Percentiles rank a stretch among this genome's conserved stretches.
Evolutionary conservation across 495 filamentous ascomycete genomes (phyloP).

Genomic region (Neurospora discreta): DNA sequence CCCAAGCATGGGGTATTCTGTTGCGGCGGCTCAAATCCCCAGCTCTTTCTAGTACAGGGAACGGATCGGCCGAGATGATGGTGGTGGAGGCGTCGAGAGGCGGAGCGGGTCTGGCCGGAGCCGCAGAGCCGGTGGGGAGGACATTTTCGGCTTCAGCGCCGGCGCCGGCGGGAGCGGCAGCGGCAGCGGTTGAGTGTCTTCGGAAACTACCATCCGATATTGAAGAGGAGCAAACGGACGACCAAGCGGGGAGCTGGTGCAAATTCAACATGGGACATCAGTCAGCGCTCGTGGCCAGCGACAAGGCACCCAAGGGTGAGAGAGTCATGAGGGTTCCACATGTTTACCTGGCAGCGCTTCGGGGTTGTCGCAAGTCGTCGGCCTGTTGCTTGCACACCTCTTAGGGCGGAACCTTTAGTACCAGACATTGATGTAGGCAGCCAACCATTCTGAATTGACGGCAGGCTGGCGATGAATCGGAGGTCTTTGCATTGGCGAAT

Average conservation of each 20-base stretch:
- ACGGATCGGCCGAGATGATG: not conserved
- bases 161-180: not conserved
- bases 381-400: constrained; percentile 6
- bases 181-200: not conserved
- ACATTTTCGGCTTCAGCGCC: not conserved
- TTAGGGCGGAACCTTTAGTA: constrained; percentile 13
- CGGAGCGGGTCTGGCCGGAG: constrained; percentile 12
- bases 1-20: not conserved
- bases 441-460: constrained; percentile 1
- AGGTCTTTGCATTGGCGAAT: not conserved
- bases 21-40: not conserved
- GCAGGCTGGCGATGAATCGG: not conserved
- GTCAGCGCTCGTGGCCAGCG: not conserved
- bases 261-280: not conserved
- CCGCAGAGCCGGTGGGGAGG: constrained; percentile 3
- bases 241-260: not conserved
- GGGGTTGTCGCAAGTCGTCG: not conserved
- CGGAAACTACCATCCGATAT: not conserved
- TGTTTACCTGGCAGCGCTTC: not conserved
- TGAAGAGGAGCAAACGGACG: not conserved
- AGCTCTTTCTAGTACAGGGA: not conserved
- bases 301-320: not conserved
- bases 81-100: not conserved
- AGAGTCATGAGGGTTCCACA: not conserved
- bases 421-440: constrained; percentile 15